phyloP scores from a whole-genome alignment of 257 asterid species.

The Capsicum rhomboideum region DNA sequence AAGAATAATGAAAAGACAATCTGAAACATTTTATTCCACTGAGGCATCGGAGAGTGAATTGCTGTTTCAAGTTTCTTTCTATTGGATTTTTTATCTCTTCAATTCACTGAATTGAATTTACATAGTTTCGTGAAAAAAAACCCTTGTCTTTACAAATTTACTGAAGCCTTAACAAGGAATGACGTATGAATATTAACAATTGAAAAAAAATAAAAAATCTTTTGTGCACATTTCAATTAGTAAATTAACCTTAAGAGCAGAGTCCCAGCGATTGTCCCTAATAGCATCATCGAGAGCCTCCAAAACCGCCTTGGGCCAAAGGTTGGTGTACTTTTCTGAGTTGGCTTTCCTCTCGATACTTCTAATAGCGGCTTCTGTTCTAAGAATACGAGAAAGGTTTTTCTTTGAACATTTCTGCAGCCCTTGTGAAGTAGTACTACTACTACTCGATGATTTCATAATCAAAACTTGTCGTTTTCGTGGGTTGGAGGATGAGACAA shows the following conservation, averaged over 20 bases:
- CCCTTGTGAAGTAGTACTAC: conserved; percentile 10
- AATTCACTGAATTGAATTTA: too few relatives aligned
- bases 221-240: background rate
- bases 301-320: conserved; percentile 75
- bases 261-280: conserved; percentile 56
- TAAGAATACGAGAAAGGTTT: conserved; percentile 54
- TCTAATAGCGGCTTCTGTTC: conserved; percentile 68
- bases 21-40: background rate
- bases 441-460: conserved; percentile 17
- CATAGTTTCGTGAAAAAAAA: background rate
- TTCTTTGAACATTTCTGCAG: conserved; percentile 45
- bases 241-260: conserved; percentile 65
- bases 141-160: background rate
- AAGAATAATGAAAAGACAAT: background rate
- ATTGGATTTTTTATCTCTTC: background rate
- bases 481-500: background rate
- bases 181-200: background rate
- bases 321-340: conserved; percentile 66
- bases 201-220: too few relatives aligned
- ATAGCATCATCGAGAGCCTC: conserved; percentile 76
- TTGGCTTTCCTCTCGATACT: conserved; percentile 61
- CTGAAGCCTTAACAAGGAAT: background rate
- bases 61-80: background rate
- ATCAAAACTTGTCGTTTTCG: background rate
- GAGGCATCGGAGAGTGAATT: background rate